These are phyloP conservation scores for Pharnaceum exiguum DNA, from an alignment of 148 eudicot species.

Conservation along the genomic window DNA sequence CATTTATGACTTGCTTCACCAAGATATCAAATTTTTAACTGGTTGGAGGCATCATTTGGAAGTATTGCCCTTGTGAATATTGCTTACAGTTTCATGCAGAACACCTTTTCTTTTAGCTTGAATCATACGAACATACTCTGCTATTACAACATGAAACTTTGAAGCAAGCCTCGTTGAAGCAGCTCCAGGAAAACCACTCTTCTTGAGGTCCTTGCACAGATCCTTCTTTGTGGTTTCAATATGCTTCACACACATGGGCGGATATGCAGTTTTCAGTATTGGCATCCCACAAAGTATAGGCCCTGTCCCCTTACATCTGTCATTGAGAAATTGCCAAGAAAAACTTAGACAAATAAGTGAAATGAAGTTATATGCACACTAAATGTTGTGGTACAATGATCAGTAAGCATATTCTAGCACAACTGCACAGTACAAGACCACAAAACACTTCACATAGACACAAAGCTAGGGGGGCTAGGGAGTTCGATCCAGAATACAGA, in stretches of 20 bases:
- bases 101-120: constrained; percentile 47
- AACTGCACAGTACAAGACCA: too few relatives aligned
- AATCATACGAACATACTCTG: constrained; percentile 51
- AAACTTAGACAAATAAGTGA: not conserved
- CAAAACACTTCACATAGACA: too few relatives aligned
- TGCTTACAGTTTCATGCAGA: constrained; percentile 5
- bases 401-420: too few relatives aligned
- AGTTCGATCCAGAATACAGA: too few relatives aligned
- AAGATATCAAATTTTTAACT: too few relatives aligned
- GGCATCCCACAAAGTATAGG: constrained; percentile 49
- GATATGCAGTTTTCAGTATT: constrained; percentile 42
- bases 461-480: too few relatives aligned
- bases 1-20: too few relatives aligned
- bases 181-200: constrained; percentile 44
- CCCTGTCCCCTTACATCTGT: constrained; percentile 29
- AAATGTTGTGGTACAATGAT: too few relatives aligned
- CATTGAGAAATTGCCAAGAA: not conserved
- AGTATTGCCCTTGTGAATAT: not conserved
- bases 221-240: constrained; percentile 29
- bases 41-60: too few relatives aligned
- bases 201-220: constrained; percentile 35
- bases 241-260: constrained; percentile 47
- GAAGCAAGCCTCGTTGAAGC: constrained; percentile 40
- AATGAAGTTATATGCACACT: too few relatives aligned
- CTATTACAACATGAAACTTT: constrained; percentile 50